Base-by-base conservation (phyloP, 1,284 basidiomycete species). In the Mycosarcoma mackinlayi region DNA sequence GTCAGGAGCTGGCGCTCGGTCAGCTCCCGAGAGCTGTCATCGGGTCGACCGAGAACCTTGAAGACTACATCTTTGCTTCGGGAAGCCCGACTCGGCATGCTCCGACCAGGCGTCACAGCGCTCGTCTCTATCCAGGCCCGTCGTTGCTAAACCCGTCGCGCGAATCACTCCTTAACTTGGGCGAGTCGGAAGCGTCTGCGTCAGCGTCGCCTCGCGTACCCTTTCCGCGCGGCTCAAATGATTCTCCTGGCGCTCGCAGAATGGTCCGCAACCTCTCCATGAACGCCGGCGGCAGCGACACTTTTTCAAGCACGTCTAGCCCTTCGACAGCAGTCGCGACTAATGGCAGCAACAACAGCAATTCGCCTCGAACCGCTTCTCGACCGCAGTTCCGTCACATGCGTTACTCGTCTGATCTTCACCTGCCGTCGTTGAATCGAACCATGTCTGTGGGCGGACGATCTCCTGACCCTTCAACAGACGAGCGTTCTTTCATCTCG, bases 321-420 rank as follows among this genome's bases (percentile, higher is more conserved):
- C 24, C 67, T 25, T 67, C 71, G 9, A 51, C 51, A 6, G 31
- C 49, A 4, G 39, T 38, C 13, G 37, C 37, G 1, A 58, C 47
- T 19, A 60, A 40, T n/a, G 52, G 31, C 30, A 57, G 49, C 42
- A 54, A 46, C 35, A 56, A 35, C 52, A 54, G 49, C 35, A 56
- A 35, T 49, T 73, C 73, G 13, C 69, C 73, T 18, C 68, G 58
- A 34, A 16, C 57, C 38, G 40, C 40, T 19, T 28, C 63, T 9
- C 58, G 72, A 13, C 72, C 75, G 0, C 48, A 64, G 2, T 73
- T 64, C 53, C 55, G 73, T 24, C 75, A 77, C 54, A 56, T 69
- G 47, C 73, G 77, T 16, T 79, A 77, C 63, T 76, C 77, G 6
- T 79, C 77, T 3, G 77, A 79, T 13, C 39, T 77, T 14, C 77